phyloP scores from a whole-genome alignment of 345 rosid species.

The Salix dunnii region DNA sequence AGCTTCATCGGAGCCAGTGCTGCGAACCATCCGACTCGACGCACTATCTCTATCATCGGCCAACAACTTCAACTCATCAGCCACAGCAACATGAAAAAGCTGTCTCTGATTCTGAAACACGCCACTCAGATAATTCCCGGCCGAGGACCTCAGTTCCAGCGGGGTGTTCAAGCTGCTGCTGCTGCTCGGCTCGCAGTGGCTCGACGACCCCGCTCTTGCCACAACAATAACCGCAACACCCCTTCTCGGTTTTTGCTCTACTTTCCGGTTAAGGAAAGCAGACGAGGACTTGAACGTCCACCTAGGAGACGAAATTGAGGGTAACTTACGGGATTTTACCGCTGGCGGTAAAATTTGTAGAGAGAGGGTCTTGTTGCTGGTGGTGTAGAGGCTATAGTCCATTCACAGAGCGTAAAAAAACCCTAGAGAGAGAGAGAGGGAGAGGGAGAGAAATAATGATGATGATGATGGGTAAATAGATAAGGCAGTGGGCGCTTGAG shows the following conservation, averaged over 20 bases:
- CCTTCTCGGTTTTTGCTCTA: neutral
- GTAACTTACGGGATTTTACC: conserved; percentile 8
- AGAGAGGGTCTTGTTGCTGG: conserved; percentile 23
- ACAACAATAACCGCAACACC: conserved; percentile 14
- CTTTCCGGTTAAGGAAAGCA: conserved; percentile 9
- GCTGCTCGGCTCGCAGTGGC: conserved; percentile 78
- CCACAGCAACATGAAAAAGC: conserved; percentile 65
- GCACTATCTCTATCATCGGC: conserved; percentile 62
- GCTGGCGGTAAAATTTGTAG: conserved; percentile 33
- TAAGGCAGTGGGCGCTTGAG: too few species aligned
- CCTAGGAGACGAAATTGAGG: neutral
- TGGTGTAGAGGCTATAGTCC: conserved; percentile 47
- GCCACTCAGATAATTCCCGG: conserved; percentile 66
- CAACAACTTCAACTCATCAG: conserved; percentile 67
- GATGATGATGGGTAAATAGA: too few species aligned
- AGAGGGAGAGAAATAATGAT: too few species aligned
- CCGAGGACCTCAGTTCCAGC: conserved; percentile 59
- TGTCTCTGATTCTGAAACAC: conserved; percentile 75
- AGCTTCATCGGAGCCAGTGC: conserved; percentile 70
- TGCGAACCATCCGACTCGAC: conserved; percentile 49
- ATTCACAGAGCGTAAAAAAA: conserved; percentile 25
- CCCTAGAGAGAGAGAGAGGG: too few species aligned
- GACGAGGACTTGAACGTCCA: neutral
- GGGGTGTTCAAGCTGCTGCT: conserved; percentile 67
- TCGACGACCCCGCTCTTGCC: conserved; percentile 54